Base-by-base conservation (phyloP, 139 green algal genomes). In the Volvox reticuliferus region DNA sequence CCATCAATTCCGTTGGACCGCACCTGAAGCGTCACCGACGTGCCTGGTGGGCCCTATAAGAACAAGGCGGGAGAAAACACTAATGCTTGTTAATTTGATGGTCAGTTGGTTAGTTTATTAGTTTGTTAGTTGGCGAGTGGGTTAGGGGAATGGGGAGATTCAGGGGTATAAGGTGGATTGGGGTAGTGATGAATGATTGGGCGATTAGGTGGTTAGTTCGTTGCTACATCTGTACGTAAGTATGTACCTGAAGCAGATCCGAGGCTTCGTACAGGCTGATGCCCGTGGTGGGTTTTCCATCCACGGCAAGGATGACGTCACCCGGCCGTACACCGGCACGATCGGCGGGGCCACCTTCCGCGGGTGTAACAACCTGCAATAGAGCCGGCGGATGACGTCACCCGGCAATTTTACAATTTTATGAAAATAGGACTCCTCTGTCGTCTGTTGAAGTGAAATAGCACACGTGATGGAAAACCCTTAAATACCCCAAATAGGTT, bases 261-360 rank as follows among this genome's bases (percentile, higher is more conserved):
- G 94, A 98, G 28, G 95, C 97, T 20, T 99, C 97, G 87, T 99
- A 99, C 89, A 99, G 93, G 0, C 96, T 97, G 78, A 99, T 61
- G 1, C 94, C 95, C 16, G 76, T 62, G 1, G 94, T 98, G 12
- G 93, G 24, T 63, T 77, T 86, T 24, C 96, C 98, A 83, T 97
- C 97, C n/a, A 99, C 96, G 12, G 90, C 82, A 5, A 96, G 36
- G 21, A 99, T 96, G 20, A 93, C 82, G 91, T 99, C 98, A 9
- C 94, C 95, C 1, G 98, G 90, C 44, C 84, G 78, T 3, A 99
- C 91, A 0, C 98, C 98, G 9, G 97, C 98, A 22, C 81, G 88
- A 17, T 99, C 97, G 9, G 97, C 97, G n/a, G 98, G 98, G 17
- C 98, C 97, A 6, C 96, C 97, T 1, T 95, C 90, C 0, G 94